Base-by-base conservation (phyloP, 192 early-diverging fungal species). In the Podochytrium sp. region DNA sequence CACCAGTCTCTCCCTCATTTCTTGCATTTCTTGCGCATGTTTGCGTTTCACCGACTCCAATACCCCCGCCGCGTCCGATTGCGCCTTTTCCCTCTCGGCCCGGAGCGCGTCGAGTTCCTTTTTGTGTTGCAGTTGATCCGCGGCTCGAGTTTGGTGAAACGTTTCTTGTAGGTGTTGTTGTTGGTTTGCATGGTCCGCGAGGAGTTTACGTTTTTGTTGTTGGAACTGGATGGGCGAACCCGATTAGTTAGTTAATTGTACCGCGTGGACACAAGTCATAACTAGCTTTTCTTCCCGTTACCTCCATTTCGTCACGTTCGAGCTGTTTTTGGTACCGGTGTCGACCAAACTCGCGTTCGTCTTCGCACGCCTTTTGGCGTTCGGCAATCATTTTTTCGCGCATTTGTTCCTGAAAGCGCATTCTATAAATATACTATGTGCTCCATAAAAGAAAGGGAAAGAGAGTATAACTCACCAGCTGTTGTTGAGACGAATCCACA, bases 291-390 rank as follows among this genome's bases (percentile, higher is more conserved):
- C n/a, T n/a, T n/a, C n/a, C n/a, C 32, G 0, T 27, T 76, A 85
- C 83, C 75, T 88, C 87, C 85, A 88, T 85, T 60, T 88, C 87
- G 41, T 88, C 87, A 39, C 87, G 79, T 71, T 88, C 87, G 2
- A 87, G 71, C 71, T 88, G 87, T 56, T 88, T 88, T 37, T 77
- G 78, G 71, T 87, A 88, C 23, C 87, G 73, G 57, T 87, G 85
- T 14, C 87, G 76, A 5, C 85, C 79, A 72, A 83, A 87, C 57
- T 88, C 87, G 14, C 87, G 81, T 64, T 88, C 87, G 47, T 88
- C 85, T 67, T 88, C 87, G 67, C 80, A 81, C 0, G 87, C 87
- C 33, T 76, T 74, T 65, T 87, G 85, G 1, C 85, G 73, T 38
- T 88, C 87, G 0, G 77, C 61, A 0, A 71, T 75, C 55, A 79